phyloP scores from a whole-genome alignment of 208 protist species.

The Leishmania tropica region DNA sequence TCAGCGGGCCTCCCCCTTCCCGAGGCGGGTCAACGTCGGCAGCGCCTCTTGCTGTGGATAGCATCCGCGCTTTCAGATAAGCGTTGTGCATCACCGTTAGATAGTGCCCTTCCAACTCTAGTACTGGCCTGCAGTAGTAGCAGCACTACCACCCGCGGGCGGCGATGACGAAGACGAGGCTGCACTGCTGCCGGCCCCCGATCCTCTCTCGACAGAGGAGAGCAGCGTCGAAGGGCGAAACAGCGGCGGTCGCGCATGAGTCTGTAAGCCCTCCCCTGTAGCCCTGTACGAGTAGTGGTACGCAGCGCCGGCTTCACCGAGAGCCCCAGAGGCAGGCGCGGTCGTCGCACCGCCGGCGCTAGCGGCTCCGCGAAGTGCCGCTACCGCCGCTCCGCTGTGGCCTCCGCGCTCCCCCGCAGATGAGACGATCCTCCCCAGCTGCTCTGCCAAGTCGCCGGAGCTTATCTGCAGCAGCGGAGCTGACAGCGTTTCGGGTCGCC shows the following conservation, averaged over 20 bases:
- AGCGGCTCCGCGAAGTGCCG: background rate
- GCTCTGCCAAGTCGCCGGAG: slow-evolving; percentile 2
- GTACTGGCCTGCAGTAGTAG: background rate
- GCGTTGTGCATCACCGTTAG: too few species aligned
- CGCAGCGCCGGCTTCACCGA: background rate
- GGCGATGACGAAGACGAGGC: slow-evolving; percentile 8
- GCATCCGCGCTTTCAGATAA: too few species aligned
- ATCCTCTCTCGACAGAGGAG: slow-evolving; percentile 31
- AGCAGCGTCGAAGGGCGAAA: slow-evolving; percentile 46
- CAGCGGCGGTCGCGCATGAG: slow-evolving; percentile 6
- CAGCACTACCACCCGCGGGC: background rate
- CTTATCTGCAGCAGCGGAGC: slow-evolving; percentile 21
- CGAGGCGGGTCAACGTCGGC: background rate
- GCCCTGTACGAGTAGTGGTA: background rate
- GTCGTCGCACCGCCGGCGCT: slow-evolving; percentile 2
- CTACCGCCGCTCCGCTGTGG: background rate
- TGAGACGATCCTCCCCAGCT: slow-evolving; percentile 1
- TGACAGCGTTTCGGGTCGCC: slow-evolving; percentile 17
- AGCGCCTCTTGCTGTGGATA: background rate
- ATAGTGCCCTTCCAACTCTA: background rate
- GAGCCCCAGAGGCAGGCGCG: slow-evolving; percentile 5
- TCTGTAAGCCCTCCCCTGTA: background rate
- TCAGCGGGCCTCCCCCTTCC: background rate
- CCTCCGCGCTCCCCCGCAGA: background rate
- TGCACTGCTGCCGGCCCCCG: slow-evolving; percentile 12